Conservation (phyloP, 2,329 filamentous ascomycete species). For the Lecanicillium sp. region DNA sequence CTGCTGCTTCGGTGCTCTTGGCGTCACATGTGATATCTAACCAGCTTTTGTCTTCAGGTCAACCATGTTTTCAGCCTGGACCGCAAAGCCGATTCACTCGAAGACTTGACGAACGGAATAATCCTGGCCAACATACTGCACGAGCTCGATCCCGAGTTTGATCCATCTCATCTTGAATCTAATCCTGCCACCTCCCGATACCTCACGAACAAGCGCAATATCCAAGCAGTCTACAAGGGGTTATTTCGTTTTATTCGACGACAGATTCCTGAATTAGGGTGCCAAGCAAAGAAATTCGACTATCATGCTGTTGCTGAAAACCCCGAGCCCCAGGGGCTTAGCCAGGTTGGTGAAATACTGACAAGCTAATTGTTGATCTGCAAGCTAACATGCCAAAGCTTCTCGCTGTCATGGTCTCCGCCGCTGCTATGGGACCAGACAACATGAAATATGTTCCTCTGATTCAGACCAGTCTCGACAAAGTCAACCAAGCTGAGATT, state of each 20-base stretch:
- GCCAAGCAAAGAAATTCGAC: constrained; percentile 46
- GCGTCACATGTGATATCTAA: background rate
- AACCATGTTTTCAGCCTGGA: constrained; percentile 39
- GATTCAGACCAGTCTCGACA: constrained; percentile 37
- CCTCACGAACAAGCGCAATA: constrained; percentile 44
- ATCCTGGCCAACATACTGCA: constrained; percentile 50
- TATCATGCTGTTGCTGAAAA: constrained; percentile 54
- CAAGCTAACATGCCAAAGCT: constrained; percentile 36
- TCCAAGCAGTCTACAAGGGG: constrained; percentile 50
- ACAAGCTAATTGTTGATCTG: background rate
- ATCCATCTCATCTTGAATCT: constrained; percentile 46
- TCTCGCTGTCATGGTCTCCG: constrained; percentile 53
- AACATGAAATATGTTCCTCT: constrained; percentile 46
- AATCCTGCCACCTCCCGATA: constrained; percentile 37
- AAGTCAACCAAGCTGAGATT: constrained; percentile 37
- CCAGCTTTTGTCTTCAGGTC: constrained; percentile 20
- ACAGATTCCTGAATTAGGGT: constrained; percentile 44
- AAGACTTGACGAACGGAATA: constrained; percentile 48
- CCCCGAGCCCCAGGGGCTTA: constrained; percentile 47
- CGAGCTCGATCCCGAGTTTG: constrained; percentile 52
- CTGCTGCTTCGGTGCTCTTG: background rate
- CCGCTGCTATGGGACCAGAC: constrained; percentile 56
- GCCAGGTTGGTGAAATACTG: constrained; percentile 36
- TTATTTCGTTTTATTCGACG: constrained; percentile 50
- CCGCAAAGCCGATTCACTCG: constrained; percentile 41